Percentiles rank a stretch among this genome's conserved stretches.
Conservation (phyloP, 176 grass and related monocot species). For the Bonia amplexicaulis region DNA sequence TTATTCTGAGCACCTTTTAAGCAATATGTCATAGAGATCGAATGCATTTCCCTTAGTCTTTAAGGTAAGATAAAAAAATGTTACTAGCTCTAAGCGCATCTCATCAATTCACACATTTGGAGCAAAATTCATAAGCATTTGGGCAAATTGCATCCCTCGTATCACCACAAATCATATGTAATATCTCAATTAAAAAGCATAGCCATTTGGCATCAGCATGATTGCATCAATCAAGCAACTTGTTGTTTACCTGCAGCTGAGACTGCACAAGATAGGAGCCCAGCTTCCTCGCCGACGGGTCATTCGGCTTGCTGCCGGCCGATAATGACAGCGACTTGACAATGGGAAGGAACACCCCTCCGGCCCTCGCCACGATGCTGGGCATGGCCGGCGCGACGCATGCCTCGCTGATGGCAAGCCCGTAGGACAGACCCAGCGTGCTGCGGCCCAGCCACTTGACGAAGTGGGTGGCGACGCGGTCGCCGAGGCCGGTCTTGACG, state of each 20-base stretch:
- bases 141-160: neutral
- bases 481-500: constrained; percentile 87
- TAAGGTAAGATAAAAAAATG: neutral
- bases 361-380: constrained; percentile 79
- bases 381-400: constrained; percentile 88
- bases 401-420: constrained; percentile 73
- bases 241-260: constrained; percentile 68
- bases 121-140: neutral
- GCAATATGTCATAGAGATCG: neutral
- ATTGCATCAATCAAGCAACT: neutral
- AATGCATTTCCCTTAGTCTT: neutral
- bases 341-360: constrained; percentile 81
- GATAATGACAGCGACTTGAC: constrained; percentile 77
- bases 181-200: neutral
- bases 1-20: neutral
- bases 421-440: constrained; percentile 74
- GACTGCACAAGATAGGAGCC: constrained; percentile 78
- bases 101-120: neutral
- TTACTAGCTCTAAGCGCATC: neutral
- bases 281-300: constrained; percentile 62
- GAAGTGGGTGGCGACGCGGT: constrained; percentile 84
- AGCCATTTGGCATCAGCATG: neutral
- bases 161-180: neutral
- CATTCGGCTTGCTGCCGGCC: constrained; percentile 57
- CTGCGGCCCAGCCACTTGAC: constrained; percentile 76